phyloP scores from a whole-genome alignment of 208 protist species.

The Novymonas esmeraldas region DNA sequence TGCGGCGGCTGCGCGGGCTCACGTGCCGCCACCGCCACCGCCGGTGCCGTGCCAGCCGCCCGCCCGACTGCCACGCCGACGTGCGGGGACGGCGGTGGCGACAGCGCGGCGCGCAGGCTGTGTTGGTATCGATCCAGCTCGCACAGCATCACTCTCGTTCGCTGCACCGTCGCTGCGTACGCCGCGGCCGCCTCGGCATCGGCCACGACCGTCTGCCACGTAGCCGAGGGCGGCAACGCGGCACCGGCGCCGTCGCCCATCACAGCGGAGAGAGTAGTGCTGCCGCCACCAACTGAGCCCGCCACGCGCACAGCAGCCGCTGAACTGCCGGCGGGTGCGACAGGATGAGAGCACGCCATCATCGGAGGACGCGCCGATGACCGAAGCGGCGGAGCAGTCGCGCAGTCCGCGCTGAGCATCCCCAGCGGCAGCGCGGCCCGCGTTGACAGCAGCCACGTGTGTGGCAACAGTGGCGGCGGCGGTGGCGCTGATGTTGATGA shows the following conservation, averaged over 20 bases:
- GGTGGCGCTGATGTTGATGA: constrained; percentile 5
- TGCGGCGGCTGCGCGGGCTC: not conserved
- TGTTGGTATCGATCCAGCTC: constrained; percentile 16
- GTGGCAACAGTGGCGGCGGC: not conserved
- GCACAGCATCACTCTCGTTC: not conserved
- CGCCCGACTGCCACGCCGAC: not conserved
- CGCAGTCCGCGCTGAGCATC: too few relatives aligned
- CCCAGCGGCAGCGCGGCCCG: too few relatives aligned
- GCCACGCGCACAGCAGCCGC: not conserved
- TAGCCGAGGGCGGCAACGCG: not conserved
- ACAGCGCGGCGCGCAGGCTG: not conserved
- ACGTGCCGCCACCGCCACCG: not conserved
- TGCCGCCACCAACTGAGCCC: not conserved
- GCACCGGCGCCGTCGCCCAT: not conserved
- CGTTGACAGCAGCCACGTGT: too few relatives aligned
- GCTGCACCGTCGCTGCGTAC: constrained; percentile 10
- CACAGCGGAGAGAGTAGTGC: not conserved
- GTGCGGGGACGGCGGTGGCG: not conserved
- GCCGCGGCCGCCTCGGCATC: not conserved
- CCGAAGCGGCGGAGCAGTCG: too few relatives aligned
- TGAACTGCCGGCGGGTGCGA: too few relatives aligned
- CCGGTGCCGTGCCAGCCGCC: not conserved
- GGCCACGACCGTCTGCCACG: constrained; percentile 6
- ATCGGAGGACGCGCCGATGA: too few relatives aligned
- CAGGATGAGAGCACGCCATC: too few relatives aligned